phyloP scores from a whole-genome alignment of 441 rosid species.

The Gossypium davidsonii region DNA sequence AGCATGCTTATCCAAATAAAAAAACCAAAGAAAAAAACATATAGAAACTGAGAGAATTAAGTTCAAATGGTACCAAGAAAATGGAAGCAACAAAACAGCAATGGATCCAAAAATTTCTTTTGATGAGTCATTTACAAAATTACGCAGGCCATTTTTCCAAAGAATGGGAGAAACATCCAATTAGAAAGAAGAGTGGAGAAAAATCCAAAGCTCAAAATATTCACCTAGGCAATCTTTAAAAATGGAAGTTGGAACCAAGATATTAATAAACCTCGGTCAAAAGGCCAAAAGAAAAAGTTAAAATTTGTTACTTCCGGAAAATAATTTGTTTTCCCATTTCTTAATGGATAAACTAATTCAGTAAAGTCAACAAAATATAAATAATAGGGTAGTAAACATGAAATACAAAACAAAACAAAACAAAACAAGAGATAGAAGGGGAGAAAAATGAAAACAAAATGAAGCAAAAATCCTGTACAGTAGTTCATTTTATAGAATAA shows the following conservation, averaged over 20 bases:
- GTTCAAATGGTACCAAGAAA: background rate
- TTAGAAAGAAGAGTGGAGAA: background rate
- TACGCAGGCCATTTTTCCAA: constrained; percentile 1
- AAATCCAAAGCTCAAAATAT: background rate
- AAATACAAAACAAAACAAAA: background rate
- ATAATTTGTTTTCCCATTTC: background rate
- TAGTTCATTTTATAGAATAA: background rate
- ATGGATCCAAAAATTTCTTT: background rate
- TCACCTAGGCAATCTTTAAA: background rate
- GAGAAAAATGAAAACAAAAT: no score
- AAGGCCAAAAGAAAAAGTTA: background rate
- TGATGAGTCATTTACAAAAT: background rate
- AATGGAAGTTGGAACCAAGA: constrained; percentile 1
- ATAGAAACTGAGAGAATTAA: background rate
- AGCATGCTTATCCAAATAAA: background rate
- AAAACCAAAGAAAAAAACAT: background rate
- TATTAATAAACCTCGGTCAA: background rate
- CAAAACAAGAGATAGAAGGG: background rate
- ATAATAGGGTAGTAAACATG: background rate
- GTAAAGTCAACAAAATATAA: background rate
- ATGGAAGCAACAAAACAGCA: background rate
- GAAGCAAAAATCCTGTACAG: background rate
- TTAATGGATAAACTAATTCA: no score
- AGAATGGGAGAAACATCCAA: background rate
- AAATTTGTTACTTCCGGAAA: background rate